A percentile compares a stretch with the other conserved stretches of the same genome.
Evolutionary conservation across 305 asterid species (phyloP).

Genomic region (Caryopteris hybrid): DNA sequence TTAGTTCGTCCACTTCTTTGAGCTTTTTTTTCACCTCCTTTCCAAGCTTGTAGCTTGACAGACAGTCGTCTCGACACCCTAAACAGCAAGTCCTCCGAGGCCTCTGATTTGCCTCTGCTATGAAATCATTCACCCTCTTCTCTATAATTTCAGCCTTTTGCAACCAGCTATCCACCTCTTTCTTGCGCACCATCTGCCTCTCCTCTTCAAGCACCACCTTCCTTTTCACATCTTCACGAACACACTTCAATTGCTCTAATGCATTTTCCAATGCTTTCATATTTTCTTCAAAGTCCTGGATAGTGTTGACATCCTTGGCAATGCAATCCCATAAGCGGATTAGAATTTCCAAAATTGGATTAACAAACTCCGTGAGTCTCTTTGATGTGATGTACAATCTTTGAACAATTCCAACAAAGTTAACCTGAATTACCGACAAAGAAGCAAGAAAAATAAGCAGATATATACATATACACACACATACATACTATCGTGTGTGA

Average conservation of each 20-base stretch:
- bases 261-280: slow-evolving; percentile 2
- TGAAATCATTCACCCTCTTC: neutral
- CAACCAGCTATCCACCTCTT: slow-evolving; percentile 22
- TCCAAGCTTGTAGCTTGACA: slow-evolving; percentile 16
- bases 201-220: slow-evolving; percentile 21
- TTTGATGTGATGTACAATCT: too few species aligned
- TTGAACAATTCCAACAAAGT: neutral
- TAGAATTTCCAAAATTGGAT: slow-evolving; percentile 17
- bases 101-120: slow-evolving; percentile 1
- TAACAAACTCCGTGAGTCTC: slow-evolving; percentile 14
- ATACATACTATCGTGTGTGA: neutral
- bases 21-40: slow-evolving; percentile 8
- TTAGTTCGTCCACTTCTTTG: neutral
- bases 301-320: neutral
- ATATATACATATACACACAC: neutral
- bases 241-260: slow-evolving; percentile 7
- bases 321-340: slow-evolving; percentile 16
- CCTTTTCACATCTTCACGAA: slow-evolving; percentile 15
- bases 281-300: neutral
- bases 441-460: neutral
- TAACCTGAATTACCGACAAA: neutral
- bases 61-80: slow-evolving; percentile 6
- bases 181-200: slow-evolving; percentile 16
- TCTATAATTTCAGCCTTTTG: slow-evolving; percentile 7
- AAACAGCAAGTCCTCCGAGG: slow-evolving; percentile 6